Base-by-base conservation (phyloP, 176 grass and related monocot genomes). In the Cymbopogon citratus region DNA sequence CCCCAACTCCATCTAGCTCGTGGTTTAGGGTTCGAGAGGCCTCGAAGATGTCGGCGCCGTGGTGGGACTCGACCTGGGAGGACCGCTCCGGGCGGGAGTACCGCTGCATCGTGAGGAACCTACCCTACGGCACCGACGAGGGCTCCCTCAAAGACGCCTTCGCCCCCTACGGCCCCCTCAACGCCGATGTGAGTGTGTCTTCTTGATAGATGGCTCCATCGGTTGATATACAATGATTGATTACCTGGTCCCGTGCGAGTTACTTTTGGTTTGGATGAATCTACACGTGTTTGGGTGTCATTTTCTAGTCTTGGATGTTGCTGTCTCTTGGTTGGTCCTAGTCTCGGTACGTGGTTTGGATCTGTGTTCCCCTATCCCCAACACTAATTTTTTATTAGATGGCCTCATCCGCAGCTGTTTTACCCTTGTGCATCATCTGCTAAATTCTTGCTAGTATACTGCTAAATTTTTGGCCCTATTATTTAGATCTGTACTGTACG, bases 11-110 rank as follows among this genome's bases (percentile, higher is more conserved):
- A 43, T 38, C 13, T 13, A 36, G 35, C 29, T 3, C 31, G 29
- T 14, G 38, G 8, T 40, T 38, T n/a, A 40, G 38, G 12, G 41
- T 14, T 21, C 15, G 1, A 56, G 45, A 9, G 4, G 9, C 14
- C 3, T 44, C 0, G 9, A 39, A 1, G 63, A 86, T 80, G 69
- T 28, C 60, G 84, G 69, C 62, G 61, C 84, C 84, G 9, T 86
- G 84, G 38, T 40, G 38, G 38, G 38, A 40, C 38, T 40, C 38
- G 6, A 8, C 9, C 38, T 40, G 38, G 38, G 10, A 40, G 9
- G 38, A 40, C 38, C 8, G 38, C 38, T 40, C 38, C 33, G 6
- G 9, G 25, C 4, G 0, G 0, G 77, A 80, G 84, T 25, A 80
- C 60, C 77, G 77, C 45, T 21, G 25, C 25, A 16, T 7, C 40